Conservation (phyloP, 2,329 filamentous ascomycete species). For the Phialophora chinensis region DNA sequence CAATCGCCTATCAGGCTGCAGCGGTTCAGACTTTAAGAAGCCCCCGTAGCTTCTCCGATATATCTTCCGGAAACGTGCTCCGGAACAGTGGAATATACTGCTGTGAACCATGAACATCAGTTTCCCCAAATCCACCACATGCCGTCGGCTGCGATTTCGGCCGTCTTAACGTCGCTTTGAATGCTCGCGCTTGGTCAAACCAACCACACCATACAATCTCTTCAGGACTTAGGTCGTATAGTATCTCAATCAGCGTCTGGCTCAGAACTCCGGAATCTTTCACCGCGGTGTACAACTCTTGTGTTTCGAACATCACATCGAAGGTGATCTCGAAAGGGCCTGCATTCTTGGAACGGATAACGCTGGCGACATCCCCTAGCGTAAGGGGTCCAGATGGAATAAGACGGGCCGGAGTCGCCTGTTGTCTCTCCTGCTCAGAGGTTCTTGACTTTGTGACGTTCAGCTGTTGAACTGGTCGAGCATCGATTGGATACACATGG, state of each 20-base stretch:
- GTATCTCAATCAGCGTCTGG: neutral
- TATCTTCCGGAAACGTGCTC: neutral
- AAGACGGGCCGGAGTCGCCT: neutral
- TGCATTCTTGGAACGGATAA: constrained; percentile 12
- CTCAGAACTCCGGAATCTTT: constrained; percentile 1
- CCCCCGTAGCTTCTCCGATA: neutral
- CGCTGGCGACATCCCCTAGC: constrained; percentile 7
- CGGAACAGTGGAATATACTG: neutral
- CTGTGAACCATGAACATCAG: constrained; percentile 11
- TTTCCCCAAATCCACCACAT: constrained; percentile 4
- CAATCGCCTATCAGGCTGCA: too few species aligned
- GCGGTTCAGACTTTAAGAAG: neutral
- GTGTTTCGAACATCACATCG: constrained; percentile 3
- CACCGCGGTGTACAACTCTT: constrained; percentile 35
- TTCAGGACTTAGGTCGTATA: neutral
- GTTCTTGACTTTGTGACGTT: neutral
- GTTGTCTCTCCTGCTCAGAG: neutral
- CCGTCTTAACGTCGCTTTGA: constrained; percentile 7
- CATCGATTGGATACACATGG: neutral
- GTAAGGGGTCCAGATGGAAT: neutral
- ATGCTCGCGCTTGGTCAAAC: constrained; percentile 3
- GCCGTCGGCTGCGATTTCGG: neutral
- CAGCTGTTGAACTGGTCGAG: neutral
- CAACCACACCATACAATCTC: constrained; percentile 5
- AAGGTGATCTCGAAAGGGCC: constrained; percentile 12